Evolutionary conservation across 2,329 filamentous ascomycete genomes (phyloP), one percentile per base, ranked within the genome.

Genomic region (Fusarium sp.): DNA sequence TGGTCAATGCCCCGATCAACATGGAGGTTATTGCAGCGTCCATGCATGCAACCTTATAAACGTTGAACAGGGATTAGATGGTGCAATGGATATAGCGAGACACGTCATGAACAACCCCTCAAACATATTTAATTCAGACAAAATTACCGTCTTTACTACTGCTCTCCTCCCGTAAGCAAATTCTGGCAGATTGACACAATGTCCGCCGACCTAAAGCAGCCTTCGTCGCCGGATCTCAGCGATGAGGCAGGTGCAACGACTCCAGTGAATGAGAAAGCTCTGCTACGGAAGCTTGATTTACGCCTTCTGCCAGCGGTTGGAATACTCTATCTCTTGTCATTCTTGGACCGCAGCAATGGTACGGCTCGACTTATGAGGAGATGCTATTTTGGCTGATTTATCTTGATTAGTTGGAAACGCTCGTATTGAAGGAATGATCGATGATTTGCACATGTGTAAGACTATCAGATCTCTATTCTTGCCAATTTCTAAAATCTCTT

Each of bases 311-410:
- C 87, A 0, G 83, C 85, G 0, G 82, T 89, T 3, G 85, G 85
- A 0, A 72, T 88, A 5, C 67, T 89, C 13, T 89, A 89, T 69
- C 75, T 89, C 8, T 74, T 88, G 1, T 88, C 84, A 1, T 89
- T 89, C 64, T 75, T 89, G 11, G 87, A 88, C 67, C 79, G 86
- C 31, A 87, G 85, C 71, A 89, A 89, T 78, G 86, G 81, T 85
- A 28, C 26, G 11, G 26, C 6, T 12, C 26, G 26, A 11, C 11
- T 28, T 28, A 28, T 28, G 11, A 12, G 26, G 4, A 28, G 11
- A 28, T 12, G 26, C 26, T 28, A 12, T 28, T 6, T 28, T 28
- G 26, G 12, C 61, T 74, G 11, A 72, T 30, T 16, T 7, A 10
- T n/a, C 5, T 3, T 76, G 13, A 3, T 44, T 28, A 90, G 86